These are phyloP conservation scores for Xylona heveae DNA, from an alignment of 495 filamentous ascomycete genomes.

Conservation along the genomic window DNA sequence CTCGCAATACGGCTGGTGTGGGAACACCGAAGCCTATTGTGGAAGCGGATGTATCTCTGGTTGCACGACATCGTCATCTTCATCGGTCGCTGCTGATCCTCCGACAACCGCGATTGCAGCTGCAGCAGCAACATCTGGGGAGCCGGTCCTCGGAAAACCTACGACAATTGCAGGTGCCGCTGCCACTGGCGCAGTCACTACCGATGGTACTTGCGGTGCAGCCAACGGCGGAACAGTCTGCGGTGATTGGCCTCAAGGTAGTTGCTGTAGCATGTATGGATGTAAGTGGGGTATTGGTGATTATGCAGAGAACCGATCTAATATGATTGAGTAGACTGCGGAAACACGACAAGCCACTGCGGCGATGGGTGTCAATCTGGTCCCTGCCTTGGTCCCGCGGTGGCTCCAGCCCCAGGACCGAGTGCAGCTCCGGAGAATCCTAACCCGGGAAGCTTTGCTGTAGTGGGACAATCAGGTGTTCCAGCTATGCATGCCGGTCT, in stretches of 20 bases:
- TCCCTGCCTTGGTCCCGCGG: conserved; percentile 13
- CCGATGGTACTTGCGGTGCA: conserved; percentile 27
- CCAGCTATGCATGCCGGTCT: conserved; percentile 43
- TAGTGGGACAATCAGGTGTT: conserved; percentile 33
- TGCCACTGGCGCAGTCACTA: conserved; percentile 15
- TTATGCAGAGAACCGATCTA: conserved; percentile 3
- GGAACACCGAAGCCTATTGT: conserved; percentile 12
- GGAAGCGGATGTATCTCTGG: conserved; percentile 14
- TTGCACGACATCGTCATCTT: conserved; percentile 6
- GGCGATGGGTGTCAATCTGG: conserved; percentile 21
- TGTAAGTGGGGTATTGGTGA: too few relatives aligned
- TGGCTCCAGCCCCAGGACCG: conserved; percentile 14
- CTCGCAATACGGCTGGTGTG: conserved; percentile 14
- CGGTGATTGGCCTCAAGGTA: conserved; percentile 24
- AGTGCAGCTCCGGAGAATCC: conserved; percentile 13
- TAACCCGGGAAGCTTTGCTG: conserved; percentile 23
- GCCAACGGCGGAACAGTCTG: conserved; percentile 23
- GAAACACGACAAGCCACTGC: conserved; percentile 15
- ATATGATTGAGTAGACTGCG: not conserved
- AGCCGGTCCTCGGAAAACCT: conserved; percentile 16
- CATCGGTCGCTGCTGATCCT: not conserved
- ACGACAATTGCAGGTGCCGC: conserved; percentile 10
- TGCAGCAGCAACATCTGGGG: conserved; percentile 11
- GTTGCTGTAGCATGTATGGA: conserved; percentile 30
- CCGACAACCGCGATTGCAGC: conserved; percentile 3